Conservation (phyloP, 371 early-diverging fungal genomes). For the Choanephora cucurbitarum region DNA sequence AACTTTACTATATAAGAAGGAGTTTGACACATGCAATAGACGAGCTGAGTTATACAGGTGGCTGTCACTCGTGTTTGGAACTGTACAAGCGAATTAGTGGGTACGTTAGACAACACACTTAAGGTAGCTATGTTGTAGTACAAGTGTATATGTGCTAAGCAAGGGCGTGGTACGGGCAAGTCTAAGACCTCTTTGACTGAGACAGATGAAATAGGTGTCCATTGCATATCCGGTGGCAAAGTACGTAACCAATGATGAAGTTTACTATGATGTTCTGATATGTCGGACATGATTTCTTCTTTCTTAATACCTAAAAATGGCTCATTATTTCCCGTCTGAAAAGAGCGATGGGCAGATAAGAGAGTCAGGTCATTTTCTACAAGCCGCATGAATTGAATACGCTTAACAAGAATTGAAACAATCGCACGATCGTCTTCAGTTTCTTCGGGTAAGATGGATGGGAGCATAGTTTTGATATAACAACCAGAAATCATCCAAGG, state of each 20-base stretch:
- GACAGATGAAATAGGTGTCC: conserved; percentile 27
- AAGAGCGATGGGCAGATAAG: conserved; percentile 3
- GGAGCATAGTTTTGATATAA: conserved; percentile 11
- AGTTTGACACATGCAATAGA: conserved; percentile 25
- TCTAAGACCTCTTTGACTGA: conserved; percentile 29
- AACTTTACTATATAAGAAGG: conserved; percentile 34
- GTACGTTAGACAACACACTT: conserved; percentile 18
- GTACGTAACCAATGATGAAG: conserved; percentile 6
- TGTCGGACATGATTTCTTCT: not conserved
- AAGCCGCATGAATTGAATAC: conserved; percentile 6
- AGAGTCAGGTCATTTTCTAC: conserved; percentile 11
- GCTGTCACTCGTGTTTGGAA: conserved; percentile 32
- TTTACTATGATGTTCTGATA: conserved; percentile 1
- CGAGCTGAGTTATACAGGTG: conserved; percentile 38
- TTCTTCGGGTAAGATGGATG: conserved; percentile 17
- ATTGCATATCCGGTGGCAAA: conserved; percentile 28
- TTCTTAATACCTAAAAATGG: not conserved
- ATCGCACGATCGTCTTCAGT: conserved; percentile 11
- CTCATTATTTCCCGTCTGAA: not conserved
- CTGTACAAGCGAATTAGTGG: conserved; percentile 19
- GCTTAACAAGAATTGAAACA: not conserved
- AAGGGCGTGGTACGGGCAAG: conserved; percentile 25
- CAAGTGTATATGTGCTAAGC: conserved; percentile 30
- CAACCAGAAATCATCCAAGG: conserved; percentile 37
- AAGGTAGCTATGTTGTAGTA: conserved; percentile 22